Evolutionary conservation across 176 grass and related monocot species (phyloP).

Genomic region (Carex pumila): DNA sequence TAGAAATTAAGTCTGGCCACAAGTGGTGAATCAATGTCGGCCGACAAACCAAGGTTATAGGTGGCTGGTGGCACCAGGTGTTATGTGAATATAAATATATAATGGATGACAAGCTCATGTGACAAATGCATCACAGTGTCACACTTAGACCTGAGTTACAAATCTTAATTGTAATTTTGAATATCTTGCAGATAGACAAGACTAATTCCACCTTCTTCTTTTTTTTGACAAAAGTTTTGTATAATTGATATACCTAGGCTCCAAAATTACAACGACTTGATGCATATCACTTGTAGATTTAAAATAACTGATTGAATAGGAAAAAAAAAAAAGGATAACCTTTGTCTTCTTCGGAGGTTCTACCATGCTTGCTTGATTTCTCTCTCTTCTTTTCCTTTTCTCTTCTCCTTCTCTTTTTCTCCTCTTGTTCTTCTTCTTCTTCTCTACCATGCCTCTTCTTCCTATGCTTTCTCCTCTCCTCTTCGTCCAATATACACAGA

Average conservation of each 20-base stretch:
- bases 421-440: slow-evolving; percentile 28
- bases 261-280: not conserved
- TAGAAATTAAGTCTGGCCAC: not conserved
- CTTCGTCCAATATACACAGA: slow-evolving; percentile 41
- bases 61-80: not conserved
- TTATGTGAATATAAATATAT: not conserved
- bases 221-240: not conserved
- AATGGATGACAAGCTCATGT: not conserved
- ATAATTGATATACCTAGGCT: not conserved
- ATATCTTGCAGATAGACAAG: not conserved
- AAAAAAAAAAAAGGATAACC: slow-evolving; percentile 31
- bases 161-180: not conserved
- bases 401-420: slow-evolving; percentile 23
- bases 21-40: not conserved
- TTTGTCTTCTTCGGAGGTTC: slow-evolving; percentile 54
- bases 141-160: not conserved
- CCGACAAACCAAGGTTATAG: not conserved
- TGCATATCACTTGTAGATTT: not conserved
- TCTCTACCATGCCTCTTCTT: slow-evolving; percentile 39
- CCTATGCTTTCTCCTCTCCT: slow-evolving; percentile 49
- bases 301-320: not conserved
- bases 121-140: not conserved
- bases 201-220: not conserved
- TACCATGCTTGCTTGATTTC: slow-evolving; percentile 48
- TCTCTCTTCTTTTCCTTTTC: slow-evolving; percentile 40